These are phyloP conservation scores for Rhizophagus clarus DNA, from an alignment of 192 early-diverging fungal genomes.

Conservation along the genomic window DNA sequence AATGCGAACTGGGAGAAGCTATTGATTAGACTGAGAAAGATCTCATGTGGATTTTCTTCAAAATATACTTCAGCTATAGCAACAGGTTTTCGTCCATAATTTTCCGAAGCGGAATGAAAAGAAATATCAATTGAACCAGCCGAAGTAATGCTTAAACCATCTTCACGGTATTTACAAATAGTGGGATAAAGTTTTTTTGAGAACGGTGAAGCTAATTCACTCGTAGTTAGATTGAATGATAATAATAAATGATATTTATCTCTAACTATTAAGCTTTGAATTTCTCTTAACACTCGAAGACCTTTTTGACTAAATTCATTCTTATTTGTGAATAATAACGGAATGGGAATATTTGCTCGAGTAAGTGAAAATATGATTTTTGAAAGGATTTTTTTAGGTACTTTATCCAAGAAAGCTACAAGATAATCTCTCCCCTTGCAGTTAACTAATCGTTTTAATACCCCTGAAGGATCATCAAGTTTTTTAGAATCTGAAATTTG, in stretches of 20 bases:
- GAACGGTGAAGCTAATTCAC: not conserved
- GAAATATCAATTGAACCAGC: constrained; percentile 8
- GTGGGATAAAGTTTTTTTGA: not conserved
- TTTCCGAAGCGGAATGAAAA: constrained; percentile 12
- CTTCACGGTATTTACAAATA: not conserved
- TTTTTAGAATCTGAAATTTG: not conserved
- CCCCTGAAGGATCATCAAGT: not conserved
- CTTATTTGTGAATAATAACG: not conserved
- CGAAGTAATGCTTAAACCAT: not conserved
- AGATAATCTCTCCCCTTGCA: constrained; percentile 2
- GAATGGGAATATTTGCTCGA: constrained; percentile 11
- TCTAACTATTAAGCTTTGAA: not conserved
- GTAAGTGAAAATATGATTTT: not conserved
- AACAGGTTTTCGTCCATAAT: not conserved
- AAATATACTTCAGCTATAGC: constrained; percentile 17
- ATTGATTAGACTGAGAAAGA: not conserved
- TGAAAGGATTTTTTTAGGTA: not conserved
- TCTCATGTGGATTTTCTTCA: not conserved
- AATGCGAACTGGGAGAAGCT: not conserved
- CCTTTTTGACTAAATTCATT: not conserved
- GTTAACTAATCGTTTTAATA: not conserved
- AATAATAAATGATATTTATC: constrained; percentile 4
- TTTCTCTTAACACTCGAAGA: not conserved
- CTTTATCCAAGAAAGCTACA: not conserved
- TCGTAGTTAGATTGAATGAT: not conserved